Evolutionary conservation across 495 filamentous ascomycete genomes (phyloP), one percentile per base, ranked within the genome.

Genomic region (Endocarpon pusillum): DNA sequence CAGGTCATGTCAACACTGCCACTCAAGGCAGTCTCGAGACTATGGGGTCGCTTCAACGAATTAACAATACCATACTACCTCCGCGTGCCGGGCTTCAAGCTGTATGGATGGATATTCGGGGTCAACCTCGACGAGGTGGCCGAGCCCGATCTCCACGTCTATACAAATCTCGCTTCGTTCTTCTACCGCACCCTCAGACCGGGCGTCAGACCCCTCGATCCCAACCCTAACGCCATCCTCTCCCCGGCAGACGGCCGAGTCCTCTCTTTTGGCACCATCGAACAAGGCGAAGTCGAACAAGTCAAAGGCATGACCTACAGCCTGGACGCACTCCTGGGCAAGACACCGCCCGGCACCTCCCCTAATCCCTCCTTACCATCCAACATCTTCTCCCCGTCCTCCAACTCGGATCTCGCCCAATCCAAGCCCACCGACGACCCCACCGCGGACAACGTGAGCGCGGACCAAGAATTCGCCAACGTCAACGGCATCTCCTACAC

Each of bases 301-400:
- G 87, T 96, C 24, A 99, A 99, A 53, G 89, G 89, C 29, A 87
- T 96, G 67, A 96, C 85, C 3, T 99, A 99, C 54, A 89, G 79
- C 38, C 66, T 99, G 30, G 89, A 96, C 49, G 84, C 87, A 1
- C 66, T 99, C 1, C 61, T 99, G 3, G 89, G 89, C 22, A 70
- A 72, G 32, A 68, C 64, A 21, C 58, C 58, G 5, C 36, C 30
- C 15, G 21, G 37, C 3, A 26, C 26, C 17, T 20, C 29, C 17
- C 4, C 21, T 15, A 15, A 18, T 18, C 33, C 54, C 60, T 33
- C 46, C 42, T 29, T 9, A 8, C 27, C 20, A 14, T 27, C 53
- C 54, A 15, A 58, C 48, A 22, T 53, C 59, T 39, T 43, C 30
- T 34, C 62, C 52, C 42, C 50, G 51, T 32, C 46, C 23, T 33